Evolutionary conservation across 768 basidiomycete species (phyloP).

Genomic region (Rhizopogon sp.): DNA sequence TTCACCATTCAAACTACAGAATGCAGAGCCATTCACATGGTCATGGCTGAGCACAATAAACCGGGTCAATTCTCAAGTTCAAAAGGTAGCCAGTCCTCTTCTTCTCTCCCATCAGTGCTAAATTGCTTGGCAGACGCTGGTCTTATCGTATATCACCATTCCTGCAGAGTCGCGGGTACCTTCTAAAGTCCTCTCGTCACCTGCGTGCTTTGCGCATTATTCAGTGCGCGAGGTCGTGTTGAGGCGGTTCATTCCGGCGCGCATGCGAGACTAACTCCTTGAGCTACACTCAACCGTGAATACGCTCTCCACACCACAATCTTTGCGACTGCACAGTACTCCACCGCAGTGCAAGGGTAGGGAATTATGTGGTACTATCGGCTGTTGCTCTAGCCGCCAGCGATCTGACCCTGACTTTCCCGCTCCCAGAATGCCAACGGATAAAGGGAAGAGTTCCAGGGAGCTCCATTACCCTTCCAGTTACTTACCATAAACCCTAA

Average conservation of each 20-base stretch:
- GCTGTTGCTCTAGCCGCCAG: not conserved
- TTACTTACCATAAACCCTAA: not conserved
- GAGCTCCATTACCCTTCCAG: not conserved
- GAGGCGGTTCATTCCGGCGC: slow-evolving; percentile 82
- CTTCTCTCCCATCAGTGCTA: slow-evolving; percentile 1
- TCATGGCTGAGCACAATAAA: slow-evolving; percentile 96
- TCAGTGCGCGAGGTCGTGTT: slow-evolving; percentile 81
- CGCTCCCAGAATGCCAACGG: not conserved
- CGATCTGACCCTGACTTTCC: not conserved
- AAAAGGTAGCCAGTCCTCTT: slow-evolving; percentile 59
- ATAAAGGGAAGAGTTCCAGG: not conserved
- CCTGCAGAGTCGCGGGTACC: slow-evolving; percentile 64
- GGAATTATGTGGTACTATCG: not conserved
- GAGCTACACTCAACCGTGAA: not conserved
- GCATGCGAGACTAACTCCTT: slow-evolving; percentile 74
- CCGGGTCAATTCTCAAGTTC: slow-evolving; percentile 93
- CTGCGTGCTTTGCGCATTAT: slow-evolving; percentile 72
- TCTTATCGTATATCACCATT: slow-evolving; percentile 90
- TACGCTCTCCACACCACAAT: too few species aligned
- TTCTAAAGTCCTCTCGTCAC: slow-evolving; percentile 51
- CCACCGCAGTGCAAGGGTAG: not conserved
- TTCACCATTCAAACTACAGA: slow-evolving; percentile 62
- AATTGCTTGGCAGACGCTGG: slow-evolving; percentile 59
- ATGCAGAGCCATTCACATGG: slow-evolving; percentile 78
- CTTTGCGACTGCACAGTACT: not conserved